Conservation (phyloP, 1,284 basidiomycete genomes). For the Tilletia setariae region DNA sequence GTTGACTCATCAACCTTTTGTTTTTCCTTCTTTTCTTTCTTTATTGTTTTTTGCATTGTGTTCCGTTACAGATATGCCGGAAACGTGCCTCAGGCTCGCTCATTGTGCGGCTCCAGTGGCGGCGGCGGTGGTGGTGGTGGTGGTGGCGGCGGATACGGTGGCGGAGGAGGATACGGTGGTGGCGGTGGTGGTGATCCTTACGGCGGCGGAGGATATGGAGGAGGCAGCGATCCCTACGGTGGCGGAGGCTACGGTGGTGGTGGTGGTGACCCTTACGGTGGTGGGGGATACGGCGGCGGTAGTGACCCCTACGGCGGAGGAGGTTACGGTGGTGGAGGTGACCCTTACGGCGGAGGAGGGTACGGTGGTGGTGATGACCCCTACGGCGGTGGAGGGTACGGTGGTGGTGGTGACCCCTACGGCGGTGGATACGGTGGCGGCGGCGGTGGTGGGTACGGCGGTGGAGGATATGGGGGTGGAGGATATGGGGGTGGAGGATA, state of each 20-base stretch:
- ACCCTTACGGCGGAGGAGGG: too few species aligned
- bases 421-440: neutral
- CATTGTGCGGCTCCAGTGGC: slow-evolving; percentile 3
- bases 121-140: neutral
- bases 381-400: neutral
- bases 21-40: too few species aligned
- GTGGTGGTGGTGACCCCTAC: neutral
- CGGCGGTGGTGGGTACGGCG: too few species aligned
- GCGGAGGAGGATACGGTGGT: neutral
- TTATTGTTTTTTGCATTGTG: too few species aligned
- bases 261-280: neutral
- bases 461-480: neutral
- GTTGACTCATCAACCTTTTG: too few species aligned
- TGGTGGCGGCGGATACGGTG: neutral
- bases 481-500: neutral
- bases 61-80: too few species aligned
- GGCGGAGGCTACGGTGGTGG: neutral
- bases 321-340: neutral
- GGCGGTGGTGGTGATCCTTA: neutral
- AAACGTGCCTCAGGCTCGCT: too few species aligned
- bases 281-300: neutral
- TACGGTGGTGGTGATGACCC: neutral
- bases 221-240: neutral
- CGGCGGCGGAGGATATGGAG: neutral
- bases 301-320: neutral